phyloP scores from a whole-genome alignment of 768 basidiomycete genomes.

The Mycena galericulata region DNA sequence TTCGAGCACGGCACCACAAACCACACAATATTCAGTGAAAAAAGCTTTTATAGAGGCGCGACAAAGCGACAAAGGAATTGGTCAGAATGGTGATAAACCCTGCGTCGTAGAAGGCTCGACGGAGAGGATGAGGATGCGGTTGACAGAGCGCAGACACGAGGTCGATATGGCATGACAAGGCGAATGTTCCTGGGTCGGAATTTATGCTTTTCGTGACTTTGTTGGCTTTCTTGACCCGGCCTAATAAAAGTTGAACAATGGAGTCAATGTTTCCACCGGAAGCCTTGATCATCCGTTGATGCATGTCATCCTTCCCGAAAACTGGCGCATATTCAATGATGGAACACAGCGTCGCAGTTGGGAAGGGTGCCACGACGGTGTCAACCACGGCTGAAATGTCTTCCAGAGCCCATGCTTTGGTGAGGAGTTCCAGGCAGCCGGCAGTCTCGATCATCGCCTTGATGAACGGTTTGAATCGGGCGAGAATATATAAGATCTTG shows the following conservation, averaged over 20 bases:
- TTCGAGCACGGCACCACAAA: too few relatives aligned
- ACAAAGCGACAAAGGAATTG: constrained; percentile 43
- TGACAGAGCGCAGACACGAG: constrained; percentile 48
- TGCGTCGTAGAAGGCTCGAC: constrained; percentile 45
- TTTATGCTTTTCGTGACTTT: neutral
- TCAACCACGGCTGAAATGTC: constrained; percentile 31
- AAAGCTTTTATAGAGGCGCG: too few relatives aligned
- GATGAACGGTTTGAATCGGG: constrained; percentile 41
- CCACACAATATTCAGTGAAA: too few relatives aligned
- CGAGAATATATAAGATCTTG: constrained; percentile 43
- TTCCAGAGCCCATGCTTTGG: constrained; percentile 48
- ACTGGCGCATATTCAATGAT: constrained; percentile 35
- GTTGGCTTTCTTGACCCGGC: constrained; percentile 43
- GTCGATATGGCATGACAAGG: constrained; percentile 41
- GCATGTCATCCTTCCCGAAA: constrained; percentile 17
- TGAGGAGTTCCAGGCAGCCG: constrained; percentile 48
- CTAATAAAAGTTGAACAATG: constrained; percentile 44
- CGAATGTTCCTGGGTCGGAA: constrained; percentile 18
- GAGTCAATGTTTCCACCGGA: constrained; percentile 42
- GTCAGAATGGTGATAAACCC: constrained; percentile 46
- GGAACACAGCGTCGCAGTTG: constrained; percentile 45
- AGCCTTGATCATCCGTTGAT: constrained; percentile 42
- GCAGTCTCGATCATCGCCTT: constrained; percentile 44
- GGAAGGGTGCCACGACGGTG: constrained; percentile 40
- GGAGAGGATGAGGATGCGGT: constrained; percentile 42